Evolutionary conservation across 495 filamentous ascomycete species (phyloP), one percentile per base, ranked within the genome.

Genomic region (Hypoxylon fragiforme): DNA sequence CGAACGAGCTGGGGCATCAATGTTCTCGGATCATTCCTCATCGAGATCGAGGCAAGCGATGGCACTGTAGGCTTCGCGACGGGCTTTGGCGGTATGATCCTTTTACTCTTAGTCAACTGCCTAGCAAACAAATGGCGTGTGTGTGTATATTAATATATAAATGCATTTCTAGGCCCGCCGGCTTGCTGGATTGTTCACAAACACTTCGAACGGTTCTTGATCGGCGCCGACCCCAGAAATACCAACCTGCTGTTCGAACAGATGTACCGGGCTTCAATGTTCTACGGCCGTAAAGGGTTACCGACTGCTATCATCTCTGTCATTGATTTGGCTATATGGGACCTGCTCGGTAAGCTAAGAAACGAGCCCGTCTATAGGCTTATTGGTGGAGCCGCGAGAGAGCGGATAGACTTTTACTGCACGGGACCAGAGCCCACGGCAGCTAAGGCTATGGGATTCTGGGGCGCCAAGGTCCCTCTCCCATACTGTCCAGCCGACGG

Each of bases 1-100:
- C 77, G 91, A 45, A 95, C 91, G 31, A 92, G 86, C 61, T 96
- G 91, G 90, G 91, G 91, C 19, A 96, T 96, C 78, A 96, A 96
- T 59, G 91, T 96, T 7, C 70, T 96, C 50, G 91, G 91, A 14
- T 95, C 91, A 1, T 95, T 96, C 76, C 92, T 88, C 55, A 82
- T 96, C n/a, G 90, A 96, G 67, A 84, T 96, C 36, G 90, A 92
- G 63, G 88, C 88, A 7, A 87, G 81, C 3, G 89, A 96, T 78
- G 91, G 91, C 24, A 91, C 88, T 14, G 90, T 90, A 57, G 91
- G 91, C 9, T 94, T 96, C 59, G 91, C 91, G 0, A 96, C 91
- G 12, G 91, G 91, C 14, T 96, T 96, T 69, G 91, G 91, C 59
- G 91, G 90, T 66, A 71, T 30, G 74, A 30, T 26, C 28, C 8